Base-by-base conservation (phyloP, 441 rosid species). In the Brassica balearica region DNA sequence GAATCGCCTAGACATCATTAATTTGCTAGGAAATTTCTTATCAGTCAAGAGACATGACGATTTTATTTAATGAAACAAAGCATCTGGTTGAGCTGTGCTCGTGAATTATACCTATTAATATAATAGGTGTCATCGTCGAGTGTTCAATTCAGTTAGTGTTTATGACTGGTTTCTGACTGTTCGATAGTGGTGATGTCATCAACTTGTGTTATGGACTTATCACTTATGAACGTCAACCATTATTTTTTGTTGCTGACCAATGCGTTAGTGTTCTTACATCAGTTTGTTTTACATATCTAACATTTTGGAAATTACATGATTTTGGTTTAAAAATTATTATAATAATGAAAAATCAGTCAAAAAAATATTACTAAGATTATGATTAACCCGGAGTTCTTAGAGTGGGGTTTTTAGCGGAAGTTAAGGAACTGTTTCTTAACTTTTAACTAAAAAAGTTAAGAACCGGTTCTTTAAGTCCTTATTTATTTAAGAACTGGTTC, bases 21-120 rank as follows among this genome's bases (percentile, higher is more conserved):
- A 15, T 36, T 55, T 77, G 46, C 76, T 65, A 36, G 34, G 76
- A 70, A 77, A 38, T 77, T 77, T 71, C 80, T 38, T 32, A 53
- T 34, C 58, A 38, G 69, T 69, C 74, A 76, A 69, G 11, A 10
- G 59, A 64, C 60, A 48, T 11, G 5, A 55, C 60, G 48, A 34
- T 70, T 63, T 27, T 76, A 51, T 76, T 48, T 10, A 3, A 8
- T 61, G 36, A 14, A 6, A 34, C 23, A 34, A 60, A 68, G 34
- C 19, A 68, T 46, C 32, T 56, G 20, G n/a, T 27, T 46, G 8
- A 29, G 36, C n/a, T 61, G 60, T 43, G 34, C 22, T 67, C 32
- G 34, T 60, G 20, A 53, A 14, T 53, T 53, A 53, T 53, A 53
- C 58, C 19, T 53, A 53, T 15, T 5, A n/a, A 6, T 53, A 14